phyloP scores from a whole-genome alignment of 441 rosid genomes.

The Sinapis alba region DNA sequence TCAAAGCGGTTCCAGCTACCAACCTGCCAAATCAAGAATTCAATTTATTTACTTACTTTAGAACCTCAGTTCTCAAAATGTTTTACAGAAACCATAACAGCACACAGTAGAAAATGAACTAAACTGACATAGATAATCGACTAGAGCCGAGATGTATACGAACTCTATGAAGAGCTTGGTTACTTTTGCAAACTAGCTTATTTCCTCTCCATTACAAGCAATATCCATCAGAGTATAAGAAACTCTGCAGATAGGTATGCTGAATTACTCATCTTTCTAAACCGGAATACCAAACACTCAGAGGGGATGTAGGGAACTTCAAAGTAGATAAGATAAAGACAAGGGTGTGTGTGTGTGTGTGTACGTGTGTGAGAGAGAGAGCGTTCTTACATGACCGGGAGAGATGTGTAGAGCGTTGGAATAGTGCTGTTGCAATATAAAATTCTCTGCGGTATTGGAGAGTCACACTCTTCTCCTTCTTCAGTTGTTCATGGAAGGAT shows the following conservation, averaged over 20 bases:
- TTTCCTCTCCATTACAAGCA: not conserved
- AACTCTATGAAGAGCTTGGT: not conserved
- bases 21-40: conserved; percentile 44
- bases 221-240: not conserved
- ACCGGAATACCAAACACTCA: not conserved
- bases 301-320: not conserved
- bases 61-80: not conserved
- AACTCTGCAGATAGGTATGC: conserved; percentile 15
- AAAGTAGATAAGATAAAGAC: not conserved
- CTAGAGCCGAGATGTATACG: not conserved
- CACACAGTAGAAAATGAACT: conserved; percentile 1
- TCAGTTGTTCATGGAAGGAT: conserved; percentile 11
- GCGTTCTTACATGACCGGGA: conserved; percentile 31
- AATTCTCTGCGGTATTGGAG: not conserved
- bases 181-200: not conserved
- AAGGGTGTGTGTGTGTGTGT: too few species aligned
- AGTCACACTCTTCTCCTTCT: conserved; percentile 1
- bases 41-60: not conserved
- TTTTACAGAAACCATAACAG: not conserved
- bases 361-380: not conserved
- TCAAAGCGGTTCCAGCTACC: conserved; percentile 47
- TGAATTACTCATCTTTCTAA: not conserved
- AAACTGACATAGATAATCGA: not conserved
- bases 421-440: not conserved
- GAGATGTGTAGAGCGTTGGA: conserved; percentile 3